These are phyloP conservation scores for Tephrocybe sp. DNA, from an alignment of 768 basidiomycete genomes.

Conservation along the genomic window DNA sequence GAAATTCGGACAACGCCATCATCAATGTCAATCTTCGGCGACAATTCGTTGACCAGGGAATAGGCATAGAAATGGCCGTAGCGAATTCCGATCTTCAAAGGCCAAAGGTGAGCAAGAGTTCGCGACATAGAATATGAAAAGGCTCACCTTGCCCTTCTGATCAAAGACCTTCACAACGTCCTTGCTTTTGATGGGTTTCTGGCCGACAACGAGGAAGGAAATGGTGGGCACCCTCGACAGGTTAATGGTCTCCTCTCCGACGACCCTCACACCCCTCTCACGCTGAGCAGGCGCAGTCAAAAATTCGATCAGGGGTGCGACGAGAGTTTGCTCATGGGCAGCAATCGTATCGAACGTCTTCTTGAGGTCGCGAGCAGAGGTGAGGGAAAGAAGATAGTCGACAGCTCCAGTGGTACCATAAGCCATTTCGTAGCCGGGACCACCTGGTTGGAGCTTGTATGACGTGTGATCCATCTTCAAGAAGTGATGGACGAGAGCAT, in stretches of 20 bases:
- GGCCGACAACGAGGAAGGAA: constrained; percentile 66
- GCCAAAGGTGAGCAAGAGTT: neutral
- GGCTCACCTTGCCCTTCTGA: constrained; percentile 55
- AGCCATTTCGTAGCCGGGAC: constrained; percentile 71
- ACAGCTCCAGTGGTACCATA: constrained; percentile 59
- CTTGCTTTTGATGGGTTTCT: constrained; percentile 52
- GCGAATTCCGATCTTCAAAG: constrained; percentile 67
- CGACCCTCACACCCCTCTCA: constrained; percentile 60
- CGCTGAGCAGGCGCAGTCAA: constrained; percentile 47
- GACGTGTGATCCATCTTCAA: constrained; percentile 41
- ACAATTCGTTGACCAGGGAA: constrained; percentile 49
- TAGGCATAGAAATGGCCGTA: constrained; percentile 81
- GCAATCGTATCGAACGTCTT: constrained; percentile 58
- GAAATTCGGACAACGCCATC: constrained; percentile 77
- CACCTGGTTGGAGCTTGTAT: constrained; percentile 71
- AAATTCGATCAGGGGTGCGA: constrained; percentile 52
- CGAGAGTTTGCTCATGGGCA: constrained; percentile 55
- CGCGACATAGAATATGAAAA: neutral
- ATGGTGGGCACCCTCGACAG: constrained; percentile 61
- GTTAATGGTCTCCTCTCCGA: constrained; percentile 52
- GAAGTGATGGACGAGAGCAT: constrained; percentile 71
- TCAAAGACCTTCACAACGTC: constrained; percentile 68
- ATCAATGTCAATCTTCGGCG: constrained; percentile 52
- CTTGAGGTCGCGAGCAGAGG: constrained; percentile 42
- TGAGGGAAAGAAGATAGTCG: constrained; percentile 61